Evolutionary conservation across 2,329 filamentous ascomycete species (phyloP).

Genomic region (Alternaria tenuissima): DNA sequence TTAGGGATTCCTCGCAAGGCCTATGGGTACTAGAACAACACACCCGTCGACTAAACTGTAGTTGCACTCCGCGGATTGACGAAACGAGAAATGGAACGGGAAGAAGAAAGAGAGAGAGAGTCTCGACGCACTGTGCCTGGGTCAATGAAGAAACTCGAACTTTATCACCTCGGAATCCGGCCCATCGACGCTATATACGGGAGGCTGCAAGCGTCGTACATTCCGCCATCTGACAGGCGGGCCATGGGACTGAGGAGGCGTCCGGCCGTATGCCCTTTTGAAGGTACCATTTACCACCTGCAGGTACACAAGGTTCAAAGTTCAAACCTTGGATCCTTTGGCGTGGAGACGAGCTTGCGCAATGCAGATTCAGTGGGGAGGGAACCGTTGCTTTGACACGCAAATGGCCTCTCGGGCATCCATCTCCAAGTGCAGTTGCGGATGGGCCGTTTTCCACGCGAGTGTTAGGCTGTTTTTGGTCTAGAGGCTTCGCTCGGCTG

Average conservation of each 20-base stretch:
- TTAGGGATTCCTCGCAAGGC: slow-evolving; percentile 2
- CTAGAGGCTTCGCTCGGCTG: not conserved
- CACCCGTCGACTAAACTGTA: not conserved
- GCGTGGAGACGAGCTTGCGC: slow-evolving; percentile 20
- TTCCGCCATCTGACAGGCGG: not conserved
- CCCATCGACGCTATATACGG: slow-evolving; percentile 17
- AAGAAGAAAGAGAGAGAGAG: not conserved
- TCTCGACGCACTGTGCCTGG: not conserved
- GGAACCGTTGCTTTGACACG: slow-evolving; percentile 10
- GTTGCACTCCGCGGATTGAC: not conserved
- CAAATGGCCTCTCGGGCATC: not conserved
- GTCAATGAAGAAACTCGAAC: not conserved
- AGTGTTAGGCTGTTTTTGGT: not conserved
- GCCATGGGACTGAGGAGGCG: slow-evolving; percentile 5
- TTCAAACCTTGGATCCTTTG: slow-evolving; percentile 20
- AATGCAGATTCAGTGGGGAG: slow-evolving; percentile 10
- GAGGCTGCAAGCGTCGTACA: not conserved
- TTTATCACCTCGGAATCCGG: not conserved
- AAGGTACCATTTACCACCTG: slow-evolving; percentile 1
- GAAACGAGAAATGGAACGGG: not conserved
- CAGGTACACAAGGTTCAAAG: slow-evolving; percentile 1
- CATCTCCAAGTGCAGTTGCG: not conserved
- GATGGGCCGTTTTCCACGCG: slow-evolving; percentile 14
- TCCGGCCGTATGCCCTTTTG: not conserved
- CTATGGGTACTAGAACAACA: not conserved